Evolutionary conservation across 169 alveolate species (phyloP).

Genomic region (Perkinsus chesapeaki): DNA sequence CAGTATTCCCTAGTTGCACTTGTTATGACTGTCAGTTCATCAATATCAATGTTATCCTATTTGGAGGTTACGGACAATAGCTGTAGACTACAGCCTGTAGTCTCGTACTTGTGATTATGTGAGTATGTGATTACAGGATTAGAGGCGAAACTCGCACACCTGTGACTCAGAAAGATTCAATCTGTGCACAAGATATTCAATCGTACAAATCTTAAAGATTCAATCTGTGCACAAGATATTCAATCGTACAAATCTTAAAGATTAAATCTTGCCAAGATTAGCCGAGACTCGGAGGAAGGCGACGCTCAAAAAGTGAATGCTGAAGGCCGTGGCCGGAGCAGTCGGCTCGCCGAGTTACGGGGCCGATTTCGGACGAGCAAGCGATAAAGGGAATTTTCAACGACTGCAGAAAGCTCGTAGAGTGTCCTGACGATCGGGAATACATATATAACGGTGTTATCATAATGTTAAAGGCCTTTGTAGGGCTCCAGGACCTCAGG

Average conservation of each 20-base stretch:
- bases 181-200: not conserved
- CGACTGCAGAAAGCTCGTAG: too few species aligned
- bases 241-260: not conserved
- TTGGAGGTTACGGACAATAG: not conserved
- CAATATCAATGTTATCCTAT: not conserved
- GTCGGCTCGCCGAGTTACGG: conserved; percentile 96
- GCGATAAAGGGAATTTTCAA: too few species aligned
- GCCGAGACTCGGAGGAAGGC: not conserved
- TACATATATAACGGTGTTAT: too few species aligned
- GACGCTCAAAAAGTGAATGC: not conserved
- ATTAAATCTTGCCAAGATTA: not conserved
- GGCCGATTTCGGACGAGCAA: too few species aligned
- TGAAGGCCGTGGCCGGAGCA: conserved; percentile 77
- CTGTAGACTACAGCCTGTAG: not conserved
- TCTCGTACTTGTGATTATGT: not conserved
- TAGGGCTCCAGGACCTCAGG: too few species aligned
- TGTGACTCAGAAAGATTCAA: not conserved
- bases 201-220: not conserved
- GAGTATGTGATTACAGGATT: not conserved
- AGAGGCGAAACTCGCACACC: not conserved
- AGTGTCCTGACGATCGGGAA: too few species aligned
- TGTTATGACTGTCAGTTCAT: not conserved
- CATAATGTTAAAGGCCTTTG: too few species aligned
- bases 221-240: not conserved
- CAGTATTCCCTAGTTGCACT: not conserved